Evolutionary conservation across 2,329 filamentous ascomycete species (phyloP).

Genomic region (Epichloe sibirici): DNA sequence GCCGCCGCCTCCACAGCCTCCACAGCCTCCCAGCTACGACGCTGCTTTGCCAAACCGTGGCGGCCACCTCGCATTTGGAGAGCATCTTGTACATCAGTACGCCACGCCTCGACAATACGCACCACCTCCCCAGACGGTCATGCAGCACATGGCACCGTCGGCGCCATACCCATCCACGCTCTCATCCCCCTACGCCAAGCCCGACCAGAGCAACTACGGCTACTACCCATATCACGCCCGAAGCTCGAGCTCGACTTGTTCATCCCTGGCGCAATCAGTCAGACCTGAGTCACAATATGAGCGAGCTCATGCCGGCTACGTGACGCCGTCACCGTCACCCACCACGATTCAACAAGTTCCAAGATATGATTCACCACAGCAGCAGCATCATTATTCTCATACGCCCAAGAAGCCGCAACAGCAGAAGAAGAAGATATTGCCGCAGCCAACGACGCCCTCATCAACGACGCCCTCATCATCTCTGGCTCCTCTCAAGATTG

Average conservation of each 20-base stretch:
- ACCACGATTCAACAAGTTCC: slow-evolving; percentile 16
- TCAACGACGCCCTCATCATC: slow-evolving; percentile 12
- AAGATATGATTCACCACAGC: slow-evolving; percentile 17
- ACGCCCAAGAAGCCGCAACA: not conserved
- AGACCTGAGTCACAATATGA: slow-evolving; percentile 24
- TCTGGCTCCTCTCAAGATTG: slow-evolving; percentile 26
- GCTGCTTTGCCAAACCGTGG: slow-evolving; percentile 12
- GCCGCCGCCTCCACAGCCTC: not conserved
- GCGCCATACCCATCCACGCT: slow-evolving; percentile 26
- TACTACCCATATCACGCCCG: slow-evolving; percentile 18
- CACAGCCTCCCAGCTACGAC: slow-evolving; percentile 18
- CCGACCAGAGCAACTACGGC: slow-evolving; percentile 27
- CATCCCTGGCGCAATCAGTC: slow-evolving; percentile 18
- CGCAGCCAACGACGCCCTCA: slow-evolving; percentile 7
- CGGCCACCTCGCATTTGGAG: slow-evolving; percentile 24
- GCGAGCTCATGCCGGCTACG: slow-evolving; percentile 23
- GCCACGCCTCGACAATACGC: slow-evolving; percentile 25
- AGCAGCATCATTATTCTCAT: not conserved
- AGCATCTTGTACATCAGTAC: slow-evolving; percentile 22
- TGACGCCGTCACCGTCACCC: slow-evolving; percentile 26
- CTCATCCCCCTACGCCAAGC: slow-evolving; percentile 28
- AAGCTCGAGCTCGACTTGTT: slow-evolving; percentile 16
- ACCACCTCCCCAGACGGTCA: slow-evolving; percentile 16
- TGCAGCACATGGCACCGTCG: slow-evolving; percentile 14
- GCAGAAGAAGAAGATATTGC: not conserved